phyloP scores from a whole-genome alignment of 139 green algal species.

The Micromonas commoda region DNA sequence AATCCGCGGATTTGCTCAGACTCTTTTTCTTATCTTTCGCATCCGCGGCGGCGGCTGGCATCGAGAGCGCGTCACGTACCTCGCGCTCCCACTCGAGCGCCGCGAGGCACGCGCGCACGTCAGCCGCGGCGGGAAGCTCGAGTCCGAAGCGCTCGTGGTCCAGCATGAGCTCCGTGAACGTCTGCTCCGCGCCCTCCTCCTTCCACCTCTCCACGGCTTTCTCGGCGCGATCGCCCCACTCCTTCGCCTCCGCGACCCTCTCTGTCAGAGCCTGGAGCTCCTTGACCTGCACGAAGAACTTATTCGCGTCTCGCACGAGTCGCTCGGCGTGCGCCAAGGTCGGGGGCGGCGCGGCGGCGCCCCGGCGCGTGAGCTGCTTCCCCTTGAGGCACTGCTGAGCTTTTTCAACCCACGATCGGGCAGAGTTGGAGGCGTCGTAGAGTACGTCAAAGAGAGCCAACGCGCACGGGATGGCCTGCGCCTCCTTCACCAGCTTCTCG shows the following conservation, averaged over 20 bases:
- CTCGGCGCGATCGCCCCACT: conserved; percentile 1
- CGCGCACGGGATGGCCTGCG: not conserved
- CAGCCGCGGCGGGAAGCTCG: conserved; percentile 9
- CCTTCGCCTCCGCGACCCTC: conserved; percentile 4
- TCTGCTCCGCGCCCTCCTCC: conserved; percentile 13
- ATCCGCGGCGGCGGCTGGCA: too few relatives aligned
- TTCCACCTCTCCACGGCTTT: not conserved
- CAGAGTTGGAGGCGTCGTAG: not conserved
- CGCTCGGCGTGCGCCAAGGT: not conserved
- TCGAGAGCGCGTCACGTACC: not conserved
- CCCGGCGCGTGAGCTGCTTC: conserved; percentile 18
- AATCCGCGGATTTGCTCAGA: too few relatives aligned
- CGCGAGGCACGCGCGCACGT: not conserved
- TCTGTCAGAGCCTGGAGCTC: not conserved
- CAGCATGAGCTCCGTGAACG: conserved; percentile 1
- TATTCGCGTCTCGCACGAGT: not conserved
- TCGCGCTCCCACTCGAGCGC: conserved; percentile 10
- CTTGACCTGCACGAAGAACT: conserved; percentile 4
- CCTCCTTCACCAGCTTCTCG: not conserved
- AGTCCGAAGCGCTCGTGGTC: conserved; percentile 16
- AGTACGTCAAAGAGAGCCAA: not conserved
- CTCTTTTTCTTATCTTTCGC: not conserved
- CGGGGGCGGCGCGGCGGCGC: not conserved
- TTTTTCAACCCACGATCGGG: conserved; percentile 10
- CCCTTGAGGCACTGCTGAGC: conserved; percentile 19